These are phyloP conservation scores for Pyrenula aspistea DNA, from an alignment of 495 filamentous ascomycete genomes.

Conservation along the genomic window DNA sequence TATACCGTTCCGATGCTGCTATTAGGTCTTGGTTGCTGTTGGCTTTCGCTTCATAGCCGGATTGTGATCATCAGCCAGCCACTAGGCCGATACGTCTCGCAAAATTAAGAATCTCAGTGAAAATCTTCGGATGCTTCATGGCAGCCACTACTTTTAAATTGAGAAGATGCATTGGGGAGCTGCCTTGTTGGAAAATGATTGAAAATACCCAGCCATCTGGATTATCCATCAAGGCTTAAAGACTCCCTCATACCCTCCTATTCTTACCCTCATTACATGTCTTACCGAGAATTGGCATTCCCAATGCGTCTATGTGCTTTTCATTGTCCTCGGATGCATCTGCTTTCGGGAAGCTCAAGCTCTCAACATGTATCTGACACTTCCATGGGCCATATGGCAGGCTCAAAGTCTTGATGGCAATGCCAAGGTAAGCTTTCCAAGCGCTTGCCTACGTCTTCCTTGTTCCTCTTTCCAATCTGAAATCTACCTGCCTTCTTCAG, in stretches of 20 bases:
- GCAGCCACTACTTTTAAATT: not conserved
- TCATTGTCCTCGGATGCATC: not conserved
- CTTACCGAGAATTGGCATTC: not conserved
- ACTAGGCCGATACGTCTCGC: not conserved
- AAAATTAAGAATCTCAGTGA: not conserved
- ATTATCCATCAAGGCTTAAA: not conserved
- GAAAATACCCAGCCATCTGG: not conserved
- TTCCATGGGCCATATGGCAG: not conserved
- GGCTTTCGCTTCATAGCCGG: not conserved
- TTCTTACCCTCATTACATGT: not conserved
- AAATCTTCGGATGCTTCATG: not conserved
- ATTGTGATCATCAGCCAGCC: not conserved
- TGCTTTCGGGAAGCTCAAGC: not conserved
- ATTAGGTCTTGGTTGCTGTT: not conserved
- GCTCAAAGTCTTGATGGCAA: not conserved
- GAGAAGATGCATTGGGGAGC: not conserved
- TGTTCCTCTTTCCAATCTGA: not conserved
- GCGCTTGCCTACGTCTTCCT: not conserved
- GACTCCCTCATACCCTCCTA: not conserved
- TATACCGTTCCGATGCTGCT: not conserved
- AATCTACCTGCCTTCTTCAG: not conserved
- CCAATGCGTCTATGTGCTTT: not conserved
- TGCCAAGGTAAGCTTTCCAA: not conserved
- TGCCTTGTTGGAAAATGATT: not conserved
- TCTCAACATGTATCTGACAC: not conserved